Conservation (phyloP, 1,284 basidiomycete species). For the Spongiforma sp. region DNA sequence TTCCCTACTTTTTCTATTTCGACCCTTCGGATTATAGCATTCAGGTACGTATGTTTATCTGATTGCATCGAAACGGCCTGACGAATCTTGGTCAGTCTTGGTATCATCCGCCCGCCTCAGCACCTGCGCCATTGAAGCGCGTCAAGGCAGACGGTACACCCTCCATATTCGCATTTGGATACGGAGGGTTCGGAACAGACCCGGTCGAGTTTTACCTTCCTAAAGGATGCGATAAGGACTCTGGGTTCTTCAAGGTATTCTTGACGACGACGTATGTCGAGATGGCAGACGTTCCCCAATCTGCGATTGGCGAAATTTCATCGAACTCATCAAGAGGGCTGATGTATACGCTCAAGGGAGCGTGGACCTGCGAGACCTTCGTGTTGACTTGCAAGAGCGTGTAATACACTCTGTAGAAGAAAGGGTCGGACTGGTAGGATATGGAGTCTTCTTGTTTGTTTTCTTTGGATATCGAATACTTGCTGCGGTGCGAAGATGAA, state of each 20-base stretch:
- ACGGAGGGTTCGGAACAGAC: conserved; percentile 29
- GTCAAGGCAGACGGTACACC: neutral
- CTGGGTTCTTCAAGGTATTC: conserved; percentile 29
- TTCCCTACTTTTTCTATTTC: conserved; percentile 32
- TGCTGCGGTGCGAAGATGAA: no score
- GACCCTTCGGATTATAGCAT: conserved; percentile 30
- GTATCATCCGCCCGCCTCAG: conserved; percentile 17
- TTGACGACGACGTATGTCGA: conserved; percentile 26
- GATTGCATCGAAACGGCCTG: no score
- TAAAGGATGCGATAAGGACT: conserved; percentile 8
- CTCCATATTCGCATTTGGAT: conserved; percentile 26
- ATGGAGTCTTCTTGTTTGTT: no score
- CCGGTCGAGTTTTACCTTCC: conserved; percentile 27
- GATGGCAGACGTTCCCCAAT: conserved; percentile 19
- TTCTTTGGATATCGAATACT: no score
- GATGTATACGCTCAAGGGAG: conserved; percentile 2
- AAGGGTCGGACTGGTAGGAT: no score
- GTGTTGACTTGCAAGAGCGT: conserved; percentile 23
- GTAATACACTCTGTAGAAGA: neutral
- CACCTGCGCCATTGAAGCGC: conserved; percentile 15
- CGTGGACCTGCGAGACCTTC: conserved; percentile 28
- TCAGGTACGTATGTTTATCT: conserved; percentile 14
- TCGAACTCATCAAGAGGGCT: conserved; percentile 3
- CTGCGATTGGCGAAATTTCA: conserved; percentile 12
- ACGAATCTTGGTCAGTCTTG: conserved; percentile 13